Percentiles rank a stretch among this genome's conserved stretches.
Evolutionary conservation across 306 rosid genomes (phyloP).

Genomic region (Cotoneaster glaucophyllus): DNA sequence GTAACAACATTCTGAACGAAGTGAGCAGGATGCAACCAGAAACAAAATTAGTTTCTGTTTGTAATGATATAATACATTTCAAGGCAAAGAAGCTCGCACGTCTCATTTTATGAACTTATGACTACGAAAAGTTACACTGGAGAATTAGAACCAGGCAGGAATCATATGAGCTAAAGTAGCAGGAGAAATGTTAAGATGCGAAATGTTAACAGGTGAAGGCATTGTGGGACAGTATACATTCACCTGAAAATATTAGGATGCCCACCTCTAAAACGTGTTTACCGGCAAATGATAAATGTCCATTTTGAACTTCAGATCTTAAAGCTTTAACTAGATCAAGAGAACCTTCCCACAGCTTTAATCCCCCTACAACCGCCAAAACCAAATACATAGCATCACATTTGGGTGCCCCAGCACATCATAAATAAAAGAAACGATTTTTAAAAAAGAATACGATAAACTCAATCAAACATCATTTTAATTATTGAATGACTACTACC

Average conservation of each 20-base stretch:
- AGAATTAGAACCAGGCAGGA: neutral
- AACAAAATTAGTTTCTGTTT: neutral
- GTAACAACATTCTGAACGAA: neutral
- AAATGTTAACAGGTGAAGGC: neutral
- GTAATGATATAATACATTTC: neutral
- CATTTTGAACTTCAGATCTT: slow-evolving; percentile 41
- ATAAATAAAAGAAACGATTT: neutral
- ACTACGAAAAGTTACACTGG: neutral
- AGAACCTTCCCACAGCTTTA: slow-evolving; percentile 94
- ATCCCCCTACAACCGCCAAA: slow-evolving; percentile 51
- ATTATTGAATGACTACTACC: neutral
- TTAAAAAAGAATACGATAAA: neutral
- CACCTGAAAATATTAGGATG: slow-evolving; percentile 23
- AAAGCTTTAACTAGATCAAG: slow-evolving; percentile 78
- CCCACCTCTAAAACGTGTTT: slow-evolving; percentile 87
- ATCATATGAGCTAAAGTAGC: no score
- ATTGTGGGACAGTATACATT: slow-evolving; percentile 7
- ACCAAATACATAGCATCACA: neutral
- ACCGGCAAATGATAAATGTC: slow-evolving; percentile 39
- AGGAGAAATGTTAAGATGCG: no score
- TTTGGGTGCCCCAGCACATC: neutral
- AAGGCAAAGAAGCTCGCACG: neutral
- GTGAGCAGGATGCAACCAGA: neutral
- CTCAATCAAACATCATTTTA: neutral
- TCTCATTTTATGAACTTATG: no score